These are phyloP conservation scores for Amanita muscaria DNA, from an alignment of 768 basidiomycete genomes.

Conservation along the genomic window DNA sequence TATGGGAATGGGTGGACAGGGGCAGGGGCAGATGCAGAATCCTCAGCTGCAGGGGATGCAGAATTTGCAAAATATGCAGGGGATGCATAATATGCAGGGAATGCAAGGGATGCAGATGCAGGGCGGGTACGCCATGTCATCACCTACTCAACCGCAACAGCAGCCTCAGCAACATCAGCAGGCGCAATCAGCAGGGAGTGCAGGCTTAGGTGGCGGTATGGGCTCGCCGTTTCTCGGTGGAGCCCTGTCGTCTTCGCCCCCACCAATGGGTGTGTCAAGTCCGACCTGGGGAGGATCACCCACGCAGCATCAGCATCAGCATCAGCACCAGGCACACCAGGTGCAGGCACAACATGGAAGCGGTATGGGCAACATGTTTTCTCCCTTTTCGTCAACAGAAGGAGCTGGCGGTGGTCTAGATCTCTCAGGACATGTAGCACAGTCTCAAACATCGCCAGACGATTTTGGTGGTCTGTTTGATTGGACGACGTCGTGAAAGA, in stretches of 20 bases:
- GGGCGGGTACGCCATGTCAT: conserved; percentile 9
- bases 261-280: conserved; percentile 6
- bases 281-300: conserved; percentile 4
- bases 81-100: conserved; percentile 18
- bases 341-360: too few relatives aligned
- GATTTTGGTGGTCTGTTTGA: conserved; percentile 39
- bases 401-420: conserved; percentile 20
- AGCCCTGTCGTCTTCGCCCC: conserved; percentile 1
- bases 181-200: conserved; percentile 9
- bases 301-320: background rate
- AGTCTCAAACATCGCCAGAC: conserved; percentile 18
- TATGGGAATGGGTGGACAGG: conserved; percentile 14
- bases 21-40: conserved; percentile 21
- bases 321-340: background rate
- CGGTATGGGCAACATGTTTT: conserved; percentile 2
- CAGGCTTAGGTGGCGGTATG: conserved; percentile 3
- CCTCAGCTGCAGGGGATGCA: conserved; percentile 20
- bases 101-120: conserved; percentile 18
- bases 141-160: conserved; percentile 6
- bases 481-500: conserved; percentile 33
- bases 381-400: conserved; percentile 22
- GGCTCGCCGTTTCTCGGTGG: conserved; percentile 1
- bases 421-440: conserved; percentile 40
- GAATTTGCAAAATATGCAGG: conserved; percentile 12
- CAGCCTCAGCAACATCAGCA: conserved; percentile 9